Base-by-base conservation (phyloP, 2,329 filamentous ascomycete genomes). In the Trichoderma koningii region DNA sequence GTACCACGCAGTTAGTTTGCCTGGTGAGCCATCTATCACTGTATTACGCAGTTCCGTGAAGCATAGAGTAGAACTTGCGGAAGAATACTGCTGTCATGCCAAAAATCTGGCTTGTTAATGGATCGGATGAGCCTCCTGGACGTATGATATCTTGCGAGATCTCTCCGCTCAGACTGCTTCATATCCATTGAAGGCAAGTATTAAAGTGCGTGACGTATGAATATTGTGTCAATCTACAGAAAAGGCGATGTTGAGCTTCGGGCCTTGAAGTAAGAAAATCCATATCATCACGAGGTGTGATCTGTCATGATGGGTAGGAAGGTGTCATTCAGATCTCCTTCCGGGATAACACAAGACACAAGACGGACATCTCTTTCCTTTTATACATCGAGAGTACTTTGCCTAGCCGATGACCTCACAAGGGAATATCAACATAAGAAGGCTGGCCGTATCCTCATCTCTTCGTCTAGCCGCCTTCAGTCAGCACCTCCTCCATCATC, bases 301-400 rank as follows among this genome's bases (percentile, higher is more conserved):
- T 38, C 21, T 34, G 4, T 5, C 48, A 17, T 17, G 23, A 30
- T 14, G 21, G 5, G 7, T 30, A 38, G 30, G 26, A 44, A 52
- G 2, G 56, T 60, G 30, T n/a, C 5, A 44, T 34, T 44, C 23
- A 41, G 5, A 30, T 42, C 50, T 45, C 59, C 59, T 55, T 55
- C 50, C 38, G 50, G 28, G 41, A 55, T 47, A 47, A 9, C 50
- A 62, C 50, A 50, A 62, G 26, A 47, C 59, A 47, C 50, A 53
- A n/a, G 15, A 62, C 55, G 28, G 17, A 38, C 50, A 34, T 47
- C 38, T 41, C 48, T 41, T 47, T 62, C 50, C 47, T 30, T 23
- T 26, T 42, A 17, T 23, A 19, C 5, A 23, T 21, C 23, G 38
- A 12, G 51, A 34, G 23, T 5, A 38, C 6, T 23, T 51, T 12